Evolutionary conservation across 2,329 filamentous ascomycete species (phyloP).

Genomic region (Coleophoma eucalyptorum): DNA sequence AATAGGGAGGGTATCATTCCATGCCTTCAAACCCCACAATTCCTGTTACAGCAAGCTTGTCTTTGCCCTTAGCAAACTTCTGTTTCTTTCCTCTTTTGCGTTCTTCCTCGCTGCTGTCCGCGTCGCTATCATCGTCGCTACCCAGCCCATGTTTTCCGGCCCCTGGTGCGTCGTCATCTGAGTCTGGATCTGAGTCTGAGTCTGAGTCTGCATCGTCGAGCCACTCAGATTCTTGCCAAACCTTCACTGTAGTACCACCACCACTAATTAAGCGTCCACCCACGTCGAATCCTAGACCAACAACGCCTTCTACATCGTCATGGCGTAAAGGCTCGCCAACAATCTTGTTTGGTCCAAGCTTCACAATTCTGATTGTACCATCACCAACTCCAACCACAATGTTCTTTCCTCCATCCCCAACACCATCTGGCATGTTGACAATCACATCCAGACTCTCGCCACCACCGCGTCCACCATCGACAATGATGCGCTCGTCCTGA

Average conservation of each 20-base stretch:
- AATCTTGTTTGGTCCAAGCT: constrained; percentile 70
- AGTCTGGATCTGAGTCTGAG: constrained; percentile 38
- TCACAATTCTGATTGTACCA: constrained; percentile 73
- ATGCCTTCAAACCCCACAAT: constrained; percentile 27
- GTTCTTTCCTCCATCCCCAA: constrained; percentile 66
- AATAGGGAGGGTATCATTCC: constrained; percentile 12
- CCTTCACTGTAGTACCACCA: constrained; percentile 80
- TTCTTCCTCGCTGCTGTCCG: constrained; percentile 16
- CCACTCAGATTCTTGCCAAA: constrained; percentile 76
- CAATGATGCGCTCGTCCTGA: constrained; percentile 82
- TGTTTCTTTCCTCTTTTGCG: constrained; percentile 21
- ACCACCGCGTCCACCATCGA: constrained; percentile 58
- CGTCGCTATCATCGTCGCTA: constrained; percentile 16
- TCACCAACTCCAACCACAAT: constrained; percentile 80
- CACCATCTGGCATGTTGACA: constrained; percentile 63
- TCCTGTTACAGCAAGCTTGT: constrained; percentile 23
- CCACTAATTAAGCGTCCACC: constrained; percentile 85
- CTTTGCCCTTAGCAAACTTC: constrained; percentile 25
- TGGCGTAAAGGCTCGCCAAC: constrained; percentile 60
- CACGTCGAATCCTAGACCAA: constrained; percentile 79
- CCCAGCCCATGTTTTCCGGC: constrained; percentile 23
- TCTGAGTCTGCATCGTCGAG: constrained; percentile 41
- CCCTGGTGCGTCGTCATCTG: constrained; percentile 39
- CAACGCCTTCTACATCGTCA: constrained; percentile 83
- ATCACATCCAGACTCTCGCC: constrained; percentile 83